phyloP scores from a whole-genome alignment of 768 basidiomycete genomes.

The Leucosporidium scottii region DNA sequence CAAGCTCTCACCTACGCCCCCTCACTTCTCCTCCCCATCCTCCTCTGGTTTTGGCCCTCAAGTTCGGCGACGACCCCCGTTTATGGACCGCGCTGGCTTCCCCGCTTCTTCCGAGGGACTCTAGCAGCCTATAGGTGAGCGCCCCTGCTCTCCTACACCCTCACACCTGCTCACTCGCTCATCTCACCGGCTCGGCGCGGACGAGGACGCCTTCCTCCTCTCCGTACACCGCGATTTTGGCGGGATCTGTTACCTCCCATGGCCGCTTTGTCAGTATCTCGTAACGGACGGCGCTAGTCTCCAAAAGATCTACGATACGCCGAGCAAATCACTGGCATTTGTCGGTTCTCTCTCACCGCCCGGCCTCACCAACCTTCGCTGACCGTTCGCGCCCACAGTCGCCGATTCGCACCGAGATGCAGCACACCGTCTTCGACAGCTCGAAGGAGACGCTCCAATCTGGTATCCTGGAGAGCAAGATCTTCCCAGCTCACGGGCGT shows the following conservation, averaged over 20 bases:
- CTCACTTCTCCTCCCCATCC: neutral
- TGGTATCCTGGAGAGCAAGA: slow-evolving; percentile 7
- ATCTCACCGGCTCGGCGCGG: slow-evolving; percentile 11
- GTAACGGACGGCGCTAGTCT: slow-evolving; percentile 12
- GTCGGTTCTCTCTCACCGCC: too few species aligned
- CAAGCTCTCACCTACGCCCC: neutral
- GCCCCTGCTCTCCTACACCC: too few species aligned
- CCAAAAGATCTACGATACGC: slow-evolving; percentile 12
- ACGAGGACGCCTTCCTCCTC: slow-evolving; percentile 27
- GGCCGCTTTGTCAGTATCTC: slow-evolving; percentile 27
- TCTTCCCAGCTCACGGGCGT: slow-evolving; percentile 24
- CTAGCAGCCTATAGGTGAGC: slow-evolving; percentile 15
- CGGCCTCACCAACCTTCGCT: too few species aligned
- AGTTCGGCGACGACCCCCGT: neutral
- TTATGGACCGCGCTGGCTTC: neutral
- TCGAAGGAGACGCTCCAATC: neutral
- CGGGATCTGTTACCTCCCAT: slow-evolving; percentile 18
- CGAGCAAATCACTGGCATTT: slow-evolving; percentile 13
- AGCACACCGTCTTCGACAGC: slow-evolving; percentile 14
- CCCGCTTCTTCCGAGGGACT: slow-evolving; percentile 19
- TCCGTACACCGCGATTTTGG: slow-evolving; percentile 8
- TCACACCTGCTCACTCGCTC: too few species aligned
- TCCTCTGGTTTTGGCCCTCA: neutral
- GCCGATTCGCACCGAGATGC: slow-evolving; percentile 25
- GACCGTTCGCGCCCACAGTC: neutral